Evolutionary conservation across 768 basidiomycete genomes (phyloP).

Genomic region (Mycena rebaudengoi): DNA sequence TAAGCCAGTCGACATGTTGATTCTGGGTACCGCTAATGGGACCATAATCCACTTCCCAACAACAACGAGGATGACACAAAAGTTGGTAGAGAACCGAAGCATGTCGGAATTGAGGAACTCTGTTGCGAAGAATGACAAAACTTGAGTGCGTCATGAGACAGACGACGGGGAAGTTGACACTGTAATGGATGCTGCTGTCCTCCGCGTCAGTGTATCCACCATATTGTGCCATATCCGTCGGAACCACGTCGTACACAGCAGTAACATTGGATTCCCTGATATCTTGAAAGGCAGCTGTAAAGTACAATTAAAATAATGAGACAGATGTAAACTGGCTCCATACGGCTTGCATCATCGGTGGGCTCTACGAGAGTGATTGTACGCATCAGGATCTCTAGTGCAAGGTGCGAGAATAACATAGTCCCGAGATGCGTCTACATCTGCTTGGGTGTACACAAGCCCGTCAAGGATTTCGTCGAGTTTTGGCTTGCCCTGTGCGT

Average conservation of each 20-base stretch:
- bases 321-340: too few species aligned
- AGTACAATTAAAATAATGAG: not conserved
- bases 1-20: not conserved
- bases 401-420: not conserved
- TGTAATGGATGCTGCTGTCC: not conserved
- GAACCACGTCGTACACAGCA: not conserved
- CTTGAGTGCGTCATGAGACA: not conserved
- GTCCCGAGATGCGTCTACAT: not conserved
- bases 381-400: not conserved
- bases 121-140: not conserved
- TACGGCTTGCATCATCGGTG: not conserved
- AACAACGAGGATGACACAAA: too few species aligned
- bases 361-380: not conserved
- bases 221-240: not conserved
- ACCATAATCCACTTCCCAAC: too few species aligned
- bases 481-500: too few species aligned
- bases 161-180: not conserved
- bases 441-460: not conserved
- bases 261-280: not conserved
- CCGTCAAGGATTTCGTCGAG: not conserved
- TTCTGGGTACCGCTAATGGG: not conserved
- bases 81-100: not conserved
- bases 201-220: not conserved
- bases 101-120: not conserved
- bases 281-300: not conserved